Evolutionary conservation across 1,284 basidiomycete genomes (phyloP), one percentile per base, ranked within the genome.

Genomic region (Pseudozyma pruni): DNA sequence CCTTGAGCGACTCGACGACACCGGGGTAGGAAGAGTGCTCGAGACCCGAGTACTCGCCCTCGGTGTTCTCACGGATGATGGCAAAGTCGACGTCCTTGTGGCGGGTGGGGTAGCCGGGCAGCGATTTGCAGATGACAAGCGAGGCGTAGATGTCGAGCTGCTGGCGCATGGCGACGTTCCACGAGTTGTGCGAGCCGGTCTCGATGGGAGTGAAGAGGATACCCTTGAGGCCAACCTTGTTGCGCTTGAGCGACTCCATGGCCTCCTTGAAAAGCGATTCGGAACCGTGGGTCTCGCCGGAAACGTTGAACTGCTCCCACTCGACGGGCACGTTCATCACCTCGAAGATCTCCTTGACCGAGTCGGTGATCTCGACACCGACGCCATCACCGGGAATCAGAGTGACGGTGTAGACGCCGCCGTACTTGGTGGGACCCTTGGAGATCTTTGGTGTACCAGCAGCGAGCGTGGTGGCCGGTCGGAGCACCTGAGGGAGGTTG

Each of bases 121-220:
- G 89, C 49, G 94, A 93, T 85, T 98, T 98, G 90, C 96, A 98
- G 58, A 98, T 88, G 57, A 96, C 93, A 77, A 98, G 91, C 22
- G 94, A 97, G 38, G 96, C 95, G 85, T 98, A 99, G 78, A 99
- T 98, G 85, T 98, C 95, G 78, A 98, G 91, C 83, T 95, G 92
- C 84, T 98, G 95, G 79, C 96, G 92, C 93, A 99, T 97, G 72
- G 96, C 96, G 61, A 99, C 95, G 84, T 99, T 99, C 96, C 96
- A 98, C 67, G 94, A 98, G 80, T 96, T 94, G 86, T 98, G 96
- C 23, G 94, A 94, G 33, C 89, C 90, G 83, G 93, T 91, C 57
- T 94, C 96, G 81, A 96, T 94, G 75, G 95, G 96, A 43, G 96
- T 99, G 87, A 95, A 98, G 70, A 98, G 91, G 78, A 98, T 98